Conservation (phyloP, 164 flowering plant genomes). For the Magnolia sinica region DNA sequence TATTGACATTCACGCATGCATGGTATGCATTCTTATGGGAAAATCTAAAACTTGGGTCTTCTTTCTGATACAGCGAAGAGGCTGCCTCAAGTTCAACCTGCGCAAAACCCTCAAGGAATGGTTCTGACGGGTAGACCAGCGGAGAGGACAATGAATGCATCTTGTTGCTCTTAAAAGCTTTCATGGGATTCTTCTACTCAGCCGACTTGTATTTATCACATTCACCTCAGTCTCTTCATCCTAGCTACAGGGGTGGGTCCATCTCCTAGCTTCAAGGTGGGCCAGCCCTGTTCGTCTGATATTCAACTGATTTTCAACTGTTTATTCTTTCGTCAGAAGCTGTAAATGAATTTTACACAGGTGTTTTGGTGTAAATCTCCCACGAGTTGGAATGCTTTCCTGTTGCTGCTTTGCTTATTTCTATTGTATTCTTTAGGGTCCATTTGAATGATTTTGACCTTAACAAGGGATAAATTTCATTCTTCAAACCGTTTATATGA, state of each 20-base stretch:
- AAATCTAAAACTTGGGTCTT: not conserved
- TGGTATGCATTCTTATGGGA: not conserved
- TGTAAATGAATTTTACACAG: not conserved
- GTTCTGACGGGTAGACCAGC: slow-evolving; percentile 14
- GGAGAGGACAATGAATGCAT: slow-evolving; percentile 3
- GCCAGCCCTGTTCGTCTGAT: not conserved
- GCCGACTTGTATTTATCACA: slow-evolving; percentile 1
- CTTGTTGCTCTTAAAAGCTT: slow-evolving; percentile 19
- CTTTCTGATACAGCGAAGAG: slow-evolving; percentile 18
- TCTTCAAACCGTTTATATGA: too few relatives aligned
- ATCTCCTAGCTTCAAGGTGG: too few relatives aligned
- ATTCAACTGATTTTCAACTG: not conserved
- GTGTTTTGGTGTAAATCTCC: not conserved
- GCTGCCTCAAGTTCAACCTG: slow-evolving; percentile 15
- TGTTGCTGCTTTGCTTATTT: too few relatives aligned
- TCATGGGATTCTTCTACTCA: not conserved
- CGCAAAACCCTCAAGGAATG: slow-evolving; percentile 19
- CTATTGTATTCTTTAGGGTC: too few relatives aligned
- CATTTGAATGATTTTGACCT: too few relatives aligned
- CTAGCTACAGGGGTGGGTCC: too few relatives aligned
- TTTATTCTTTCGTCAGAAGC: not conserved
- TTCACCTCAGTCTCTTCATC: not conserved
- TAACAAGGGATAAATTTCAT: too few relatives aligned
- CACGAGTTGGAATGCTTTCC: not conserved
- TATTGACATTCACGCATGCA: not conserved